Base-by-base conservation (phyloP, 1,139 yeast species). In the Lodderomyces pseudojiufengensis region DNA sequence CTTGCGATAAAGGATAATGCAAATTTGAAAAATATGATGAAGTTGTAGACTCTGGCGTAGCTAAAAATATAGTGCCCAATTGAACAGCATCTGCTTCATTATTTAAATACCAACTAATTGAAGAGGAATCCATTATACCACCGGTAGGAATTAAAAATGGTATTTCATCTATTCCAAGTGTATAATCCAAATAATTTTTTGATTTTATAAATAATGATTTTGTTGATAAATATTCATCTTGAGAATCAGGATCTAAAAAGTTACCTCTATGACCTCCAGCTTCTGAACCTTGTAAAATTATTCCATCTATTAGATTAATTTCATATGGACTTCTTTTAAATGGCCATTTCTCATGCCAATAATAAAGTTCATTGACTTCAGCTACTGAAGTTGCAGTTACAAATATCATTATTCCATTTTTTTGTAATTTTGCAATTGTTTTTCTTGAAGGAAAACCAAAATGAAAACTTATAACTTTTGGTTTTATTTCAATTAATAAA, bases 241-340 rank as follows among this genome's bases (percentile, higher is more conserved):
- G 37, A 13, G 45, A 48, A 18, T 18, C 20, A 11, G 45, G 48
- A 3, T 45, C 45, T 8, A 60, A 42, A 39, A 65, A 73, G 43
- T 63, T 65, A 2, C 79, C 80, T 26, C 79, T 50, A 46, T 74
- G 79, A 0, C 79, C 79, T 29, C 79, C 79, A 3, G 79, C 79
- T 47, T 73, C 78, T 48, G 59, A 65, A 0, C 79, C 78, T 50
- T 74, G 80, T 24, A 65, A 53, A 3, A 70, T 53, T 5, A 73
- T 51, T 3, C 73, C 78, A 45, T 70, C 71, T 4, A 54, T 18
- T 5, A 59, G 45, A 10, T 14, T n/a, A 13, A 20, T 13, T 12
- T 21, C 21, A 4, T 10, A 13, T 9, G 22, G 13, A 12, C 18
- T 12, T n/a, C n/a, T n/a, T n/a, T n/a, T n/a, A n/a, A n/a, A n/a